Base-by-base conservation (phyloP, 371 early-diverging fungal species). In the Mucor sp. region DNA sequence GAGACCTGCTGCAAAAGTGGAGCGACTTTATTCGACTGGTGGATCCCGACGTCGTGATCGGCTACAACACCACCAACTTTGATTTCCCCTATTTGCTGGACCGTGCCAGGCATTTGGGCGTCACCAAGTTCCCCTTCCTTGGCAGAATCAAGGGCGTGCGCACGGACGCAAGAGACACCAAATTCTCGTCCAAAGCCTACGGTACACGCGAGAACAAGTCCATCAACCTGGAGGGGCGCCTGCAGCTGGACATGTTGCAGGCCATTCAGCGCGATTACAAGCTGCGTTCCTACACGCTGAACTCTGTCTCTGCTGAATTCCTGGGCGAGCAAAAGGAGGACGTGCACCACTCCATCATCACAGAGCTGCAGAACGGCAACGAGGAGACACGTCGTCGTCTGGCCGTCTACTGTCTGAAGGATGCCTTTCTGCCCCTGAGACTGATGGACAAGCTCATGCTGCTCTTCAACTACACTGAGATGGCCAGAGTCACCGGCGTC, bases 311-410 rank as follows among this genome's bases (percentile, higher is more conserved):
- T 77, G 94, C 97, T 11, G 94, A 98, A 68, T 99, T 99, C 70
- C 79, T 99, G 56, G 94, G 93, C 83, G 99, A 99, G 74, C 99
- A 99, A 86, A 99, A 99, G 78, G 99, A 99, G 82, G 99, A 99
- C 77, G 99, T 99, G 1, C 99, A 98, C 69, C 96, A 99, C 74
- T 95, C 97, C 3, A 97, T 98, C 58, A 99, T 99, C 80, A 92
- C 95, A 0, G 98, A 96, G 58, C 83, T 99, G 21, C 98, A 98
- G 67, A 95, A 98, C 60, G 97, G 96, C 41, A 95, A 93, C 73
- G 87, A 89, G 41, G 99, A 99, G 69, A 99, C 99, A 0, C 90
- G 99, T 35, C 87, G 98, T 50, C 91, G 99, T 65, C 85, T 99
- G 37, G 99, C 99, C 0, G 90, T 98, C 11, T 99, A 99, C 81